Evolutionary conservation across 2,329 filamentous ascomycete species (phyloP).

Genomic region (Oidium heveae): DNA sequence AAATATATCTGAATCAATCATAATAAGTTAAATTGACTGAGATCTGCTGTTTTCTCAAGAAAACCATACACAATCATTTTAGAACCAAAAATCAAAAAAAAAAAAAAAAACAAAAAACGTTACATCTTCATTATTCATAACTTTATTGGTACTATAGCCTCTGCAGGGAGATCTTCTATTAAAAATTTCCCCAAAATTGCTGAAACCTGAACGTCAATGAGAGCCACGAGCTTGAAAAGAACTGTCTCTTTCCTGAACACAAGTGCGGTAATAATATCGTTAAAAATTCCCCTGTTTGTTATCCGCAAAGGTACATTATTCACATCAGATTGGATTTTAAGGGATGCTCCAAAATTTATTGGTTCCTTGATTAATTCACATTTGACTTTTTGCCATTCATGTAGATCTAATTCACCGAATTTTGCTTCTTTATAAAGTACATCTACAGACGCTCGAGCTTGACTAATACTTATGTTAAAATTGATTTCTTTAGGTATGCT

Average conservation of each 20-base stretch:
- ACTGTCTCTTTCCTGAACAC: slow-evolving; percentile 48
- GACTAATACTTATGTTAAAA: slow-evolving; percentile 53
- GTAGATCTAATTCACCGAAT: slow-evolving; percentile 56
- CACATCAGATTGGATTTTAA: slow-evolving; percentile 55
- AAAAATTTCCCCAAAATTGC: slow-evolving; percentile 63
- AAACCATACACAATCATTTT: too few relatives aligned
- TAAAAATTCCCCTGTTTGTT: slow-evolving; percentile 55
- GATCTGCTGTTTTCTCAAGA: too few relatives aligned
- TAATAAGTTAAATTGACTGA: too few relatives aligned
- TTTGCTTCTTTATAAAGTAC: slow-evolving; percentile 56
- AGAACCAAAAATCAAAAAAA: too few relatives aligned
- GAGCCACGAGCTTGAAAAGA: slow-evolving; percentile 48
- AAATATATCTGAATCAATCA: too few relatives aligned
- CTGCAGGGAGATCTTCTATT: slow-evolving; percentile 59
- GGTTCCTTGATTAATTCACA: slow-evolving; percentile 42
- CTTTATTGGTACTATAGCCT: slow-evolving; percentile 55
- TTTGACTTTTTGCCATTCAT: slow-evolving; percentile 62
- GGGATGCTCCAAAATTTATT: slow-evolving; percentile 28
- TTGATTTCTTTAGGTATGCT: slow-evolving; percentile 67
- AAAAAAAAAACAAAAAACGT: too few relatives aligned
- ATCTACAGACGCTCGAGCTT: slow-evolving; percentile 51
- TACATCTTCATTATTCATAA: neutral
- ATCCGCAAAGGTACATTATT: slow-evolving; percentile 60
- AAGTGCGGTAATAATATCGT: slow-evolving; percentile 54
- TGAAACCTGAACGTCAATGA: slow-evolving; percentile 58